Percentiles rank a stretch among this genome's conserved stretches.
Conservation (phyloP, 306 rosid species). For the Dryas octopetala region DNA sequence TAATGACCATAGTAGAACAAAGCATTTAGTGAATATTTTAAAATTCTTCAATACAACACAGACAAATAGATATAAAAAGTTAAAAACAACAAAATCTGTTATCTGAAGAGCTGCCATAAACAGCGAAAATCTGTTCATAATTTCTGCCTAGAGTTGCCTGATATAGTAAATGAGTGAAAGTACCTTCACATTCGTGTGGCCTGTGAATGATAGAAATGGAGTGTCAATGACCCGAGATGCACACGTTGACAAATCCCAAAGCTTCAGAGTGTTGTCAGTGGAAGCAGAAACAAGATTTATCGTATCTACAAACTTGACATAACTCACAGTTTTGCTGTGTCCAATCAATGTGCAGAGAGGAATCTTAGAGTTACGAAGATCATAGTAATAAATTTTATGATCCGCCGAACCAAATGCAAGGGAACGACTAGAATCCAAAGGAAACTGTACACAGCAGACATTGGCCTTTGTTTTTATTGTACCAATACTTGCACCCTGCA, state of each 20-base stretch:
- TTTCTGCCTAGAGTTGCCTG: not conserved
- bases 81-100: not conserved
- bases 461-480: slow-evolving; percentile 94
- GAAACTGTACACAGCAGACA: slow-evolving; percentile 95
- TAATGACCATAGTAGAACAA: not conserved
- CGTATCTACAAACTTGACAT: slow-evolving; percentile 74
- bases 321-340: slow-evolving; percentile 91
- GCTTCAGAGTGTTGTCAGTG: slow-evolving; percentile 90
- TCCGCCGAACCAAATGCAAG: slow-evolving; percentile 98
- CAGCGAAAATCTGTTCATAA: not conserved
- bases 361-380: slow-evolving; percentile 66
- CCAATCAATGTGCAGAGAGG: slow-evolving; percentile 87
- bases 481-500: slow-evolving; percentile 92
- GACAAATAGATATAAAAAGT: not conserved
- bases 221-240: slow-evolving; percentile 78
- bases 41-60: not conserved
- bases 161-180: slow-evolving; percentile 12
- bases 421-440: slow-evolving; percentile 70
- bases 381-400: slow-evolving; percentile 85
- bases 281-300: slow-evolving; percentile 78
- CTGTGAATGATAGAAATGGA: slow-evolving; percentile 75
- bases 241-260: slow-evolving; percentile 88
- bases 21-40: not conserved
- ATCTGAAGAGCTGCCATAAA: not conserved
- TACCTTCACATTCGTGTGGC: slow-evolving; percentile 95